These are phyloP conservation scores for Magnusiomyces tetraspermus DNA, from an alignment of 1,139 yeast species.

Conservation along the genomic window DNA sequence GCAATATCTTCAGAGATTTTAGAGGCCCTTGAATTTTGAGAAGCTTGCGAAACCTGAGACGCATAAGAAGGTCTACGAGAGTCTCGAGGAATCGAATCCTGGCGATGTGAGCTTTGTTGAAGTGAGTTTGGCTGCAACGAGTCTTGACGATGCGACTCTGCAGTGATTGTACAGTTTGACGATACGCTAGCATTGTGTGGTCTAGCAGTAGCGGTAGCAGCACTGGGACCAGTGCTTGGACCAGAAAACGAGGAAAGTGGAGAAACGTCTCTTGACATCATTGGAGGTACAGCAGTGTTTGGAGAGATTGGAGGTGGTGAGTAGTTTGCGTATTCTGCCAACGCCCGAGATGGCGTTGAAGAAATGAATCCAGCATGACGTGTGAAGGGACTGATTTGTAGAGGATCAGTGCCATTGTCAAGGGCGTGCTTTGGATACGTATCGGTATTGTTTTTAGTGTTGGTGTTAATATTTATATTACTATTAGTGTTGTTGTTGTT, in stretches of 20 bases:
- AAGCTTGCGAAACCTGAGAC: conserved; percentile 17
- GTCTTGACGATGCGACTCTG: neutral
- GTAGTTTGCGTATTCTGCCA: neutral
- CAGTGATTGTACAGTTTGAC: neutral
- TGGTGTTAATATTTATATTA: too few relatives aligned
- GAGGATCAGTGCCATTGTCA: too few relatives aligned
- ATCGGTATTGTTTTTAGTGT: too few relatives aligned
- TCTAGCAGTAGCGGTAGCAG: neutral
- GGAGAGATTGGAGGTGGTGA: conserved; percentile 5
- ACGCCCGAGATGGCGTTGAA: neutral
- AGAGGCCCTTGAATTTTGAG: conserved; percentile 7
- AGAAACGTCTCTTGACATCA: conserved; percentile 10
- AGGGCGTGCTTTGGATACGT: too few relatives aligned
- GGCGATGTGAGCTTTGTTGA: too few relatives aligned
- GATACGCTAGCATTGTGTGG: neutral
- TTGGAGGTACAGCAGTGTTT: conserved; percentile 5
- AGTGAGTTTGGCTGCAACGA: too few relatives aligned
- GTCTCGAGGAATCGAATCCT: too few relatives aligned
- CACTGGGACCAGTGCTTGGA: neutral
- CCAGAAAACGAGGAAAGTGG: conserved; percentile 11
- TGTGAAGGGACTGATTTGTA: too few relatives aligned
- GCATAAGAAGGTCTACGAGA: conserved; percentile 21
- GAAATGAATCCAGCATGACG: too few relatives aligned
- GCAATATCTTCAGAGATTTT: conserved; percentile 15
- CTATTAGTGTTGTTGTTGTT: neutral